Evolutionary conservation across 768 basidiomycete species (phyloP).

Genomic region (Xerocomus spinulosus): DNA sequence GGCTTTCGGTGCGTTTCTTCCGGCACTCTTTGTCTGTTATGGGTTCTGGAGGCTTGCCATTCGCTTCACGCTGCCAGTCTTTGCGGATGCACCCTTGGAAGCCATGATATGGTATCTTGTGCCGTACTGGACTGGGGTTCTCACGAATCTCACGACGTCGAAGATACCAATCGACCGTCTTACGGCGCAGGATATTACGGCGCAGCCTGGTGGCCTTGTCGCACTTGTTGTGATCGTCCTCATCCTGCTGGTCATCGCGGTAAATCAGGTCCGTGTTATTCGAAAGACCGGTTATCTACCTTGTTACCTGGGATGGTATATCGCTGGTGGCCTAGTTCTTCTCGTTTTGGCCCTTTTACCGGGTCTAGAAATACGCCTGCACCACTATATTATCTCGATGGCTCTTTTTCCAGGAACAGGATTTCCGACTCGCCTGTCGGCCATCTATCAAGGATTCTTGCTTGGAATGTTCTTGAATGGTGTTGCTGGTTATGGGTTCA

Average conservation of each 20-base stretch:
- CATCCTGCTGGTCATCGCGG: slow-evolving; percentile 51
- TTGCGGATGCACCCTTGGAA: slow-evolving; percentile 66
- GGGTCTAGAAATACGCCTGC: slow-evolving; percentile 62
- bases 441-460: slow-evolving; percentile 76
- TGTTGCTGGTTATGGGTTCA: slow-evolving; percentile 74
- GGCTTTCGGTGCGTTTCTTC: slow-evolving; percentile 77
- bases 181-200: slow-evolving; percentile 60
- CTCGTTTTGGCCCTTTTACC: slow-evolving; percentile 68
- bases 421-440: slow-evolving; percentile 76
- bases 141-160: slow-evolving; percentile 67
- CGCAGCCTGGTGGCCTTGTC: slow-evolving; percentile 61
- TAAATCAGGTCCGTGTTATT: slow-evolving; percentile 79
- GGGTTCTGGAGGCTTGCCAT: slow-evolving; percentile 74
- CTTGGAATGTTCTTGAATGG: slow-evolving; percentile 82
- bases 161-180: slow-evolving; percentile 75
- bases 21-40: slow-evolving; percentile 71
- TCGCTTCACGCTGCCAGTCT: slow-evolving; percentile 69
- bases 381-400: slow-evolving; percentile 81
- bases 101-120: slow-evolving; percentile 67
- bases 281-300: slow-evolving; percentile 82
- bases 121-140: slow-evolving; percentile 74
- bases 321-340: slow-evolving; percentile 58
- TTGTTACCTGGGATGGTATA: slow-evolving; percentile 72
- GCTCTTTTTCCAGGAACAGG: slow-evolving; percentile 71
- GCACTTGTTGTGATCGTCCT: slow-evolving; percentile 66